A percentile compares a stretch with the other conserved stretches of the same genome.
Evolutionary conservation across 257 asterid species (phyloP).

Genomic region (Solanum dulcamara): DNA sequence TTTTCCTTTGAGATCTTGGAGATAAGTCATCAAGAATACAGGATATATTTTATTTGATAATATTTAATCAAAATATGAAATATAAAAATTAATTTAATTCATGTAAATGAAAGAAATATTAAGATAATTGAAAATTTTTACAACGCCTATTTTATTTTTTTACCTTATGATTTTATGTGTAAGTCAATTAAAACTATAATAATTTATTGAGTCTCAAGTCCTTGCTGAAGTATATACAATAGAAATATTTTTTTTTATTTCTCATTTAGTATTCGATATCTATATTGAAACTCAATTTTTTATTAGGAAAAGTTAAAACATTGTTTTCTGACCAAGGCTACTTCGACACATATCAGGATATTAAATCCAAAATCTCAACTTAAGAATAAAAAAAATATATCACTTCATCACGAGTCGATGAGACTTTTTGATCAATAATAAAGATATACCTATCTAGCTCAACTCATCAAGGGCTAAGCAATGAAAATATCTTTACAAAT

Average conservation of each 20-base stretch:
- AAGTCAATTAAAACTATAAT: not conserved
- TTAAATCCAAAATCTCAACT: not conserved
- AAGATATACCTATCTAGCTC: not conserved
- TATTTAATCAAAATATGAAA: not conserved
- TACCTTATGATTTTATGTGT: not conserved
- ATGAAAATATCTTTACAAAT: not conserved
- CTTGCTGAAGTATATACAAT: not conserved
- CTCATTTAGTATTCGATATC: accelerated
- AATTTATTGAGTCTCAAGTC: not conserved
- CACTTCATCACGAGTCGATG: not conserved
- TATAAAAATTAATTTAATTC: not conserved
- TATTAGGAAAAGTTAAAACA: not conserved
- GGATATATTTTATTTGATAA: not conserved
- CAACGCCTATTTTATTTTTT: not conserved
- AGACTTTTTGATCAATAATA: not conserved
- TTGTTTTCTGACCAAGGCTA: not conserved
- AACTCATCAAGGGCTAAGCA: not conserved
- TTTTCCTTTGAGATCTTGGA: not conserved
- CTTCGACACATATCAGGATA: not conserved
- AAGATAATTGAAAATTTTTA: not conserved
- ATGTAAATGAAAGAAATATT: not conserved
- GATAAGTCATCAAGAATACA: not conserved
- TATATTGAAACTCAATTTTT: not conserved
- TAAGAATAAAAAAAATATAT: not conserved
- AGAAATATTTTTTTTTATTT: not conserved